Evolutionary conservation across 352 stramenopile genomes (phyloP).

Genomic region (Phytophthora kernoviae): DNA sequence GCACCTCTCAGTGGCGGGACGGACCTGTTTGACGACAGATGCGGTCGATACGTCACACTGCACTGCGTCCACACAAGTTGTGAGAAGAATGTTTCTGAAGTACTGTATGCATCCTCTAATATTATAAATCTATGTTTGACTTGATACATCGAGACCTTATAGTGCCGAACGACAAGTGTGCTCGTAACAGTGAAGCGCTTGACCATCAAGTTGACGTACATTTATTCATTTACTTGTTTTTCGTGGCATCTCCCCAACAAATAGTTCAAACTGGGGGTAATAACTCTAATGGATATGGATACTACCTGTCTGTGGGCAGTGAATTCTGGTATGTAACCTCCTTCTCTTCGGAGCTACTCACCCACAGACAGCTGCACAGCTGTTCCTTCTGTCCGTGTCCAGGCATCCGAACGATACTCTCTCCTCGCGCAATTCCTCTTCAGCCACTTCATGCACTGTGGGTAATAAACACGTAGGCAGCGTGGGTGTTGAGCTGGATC

Average conservation of each 20-base stretch:
- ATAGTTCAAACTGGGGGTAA: neutral
- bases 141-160: too few species aligned
- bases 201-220: too few species aligned
- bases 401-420: slow-evolving; percentile 7
- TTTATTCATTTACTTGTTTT: neutral
- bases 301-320: neutral
- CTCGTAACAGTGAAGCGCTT: too few species aligned
- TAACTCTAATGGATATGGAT: neutral
- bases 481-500: slow-evolving; percentile 25
- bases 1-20: neutral
- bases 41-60: too few species aligned
- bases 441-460: slow-evolving; percentile 25
- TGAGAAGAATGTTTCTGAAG: too few species aligned
- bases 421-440: slow-evolving; percentile 27
- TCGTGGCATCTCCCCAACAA: neutral
- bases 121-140: too few species aligned
- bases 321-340: neutral
- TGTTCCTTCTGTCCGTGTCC: slow-evolving; percentile 28
- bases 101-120: too few species aligned
- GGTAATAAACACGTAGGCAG: slow-evolving; percentile 11
- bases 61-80: too few species aligned
- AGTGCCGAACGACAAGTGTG: too few species aligned
- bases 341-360: slow-evolving; percentile 10
- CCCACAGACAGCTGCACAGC: slow-evolving; percentile 27
- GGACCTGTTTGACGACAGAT: too few species aligned